A percentile compares a stretch with the other conserved stretches of the same genome.
These are phyloP conservation scores for Penicillium sp. DNA, from an alignment of 2,329 filamentous ascomycete species.

Conservation along the genomic window DNA sequence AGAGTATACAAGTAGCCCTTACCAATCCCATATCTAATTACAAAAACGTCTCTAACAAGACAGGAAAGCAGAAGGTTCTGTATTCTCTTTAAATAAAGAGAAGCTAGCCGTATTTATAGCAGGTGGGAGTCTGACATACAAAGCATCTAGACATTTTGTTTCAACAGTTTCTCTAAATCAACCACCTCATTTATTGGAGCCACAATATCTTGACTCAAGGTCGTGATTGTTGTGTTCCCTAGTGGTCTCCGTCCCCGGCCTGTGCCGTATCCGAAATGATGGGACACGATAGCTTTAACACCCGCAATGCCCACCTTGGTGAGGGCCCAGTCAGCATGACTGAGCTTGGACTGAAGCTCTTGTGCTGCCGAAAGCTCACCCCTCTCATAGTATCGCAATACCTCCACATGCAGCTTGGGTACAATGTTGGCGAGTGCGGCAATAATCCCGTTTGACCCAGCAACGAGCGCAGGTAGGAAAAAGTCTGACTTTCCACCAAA, in stretches of 20 bases:
- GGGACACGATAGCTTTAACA: conserved; percentile 76
- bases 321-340: conserved; percentile 72
- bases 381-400: conserved; percentile 70
- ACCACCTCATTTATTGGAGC: neutral
- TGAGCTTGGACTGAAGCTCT: conserved; percentile 68
- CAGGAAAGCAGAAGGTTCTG: too few species aligned
- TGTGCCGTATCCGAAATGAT: conserved; percentile 69
- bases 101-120: too few species aligned
- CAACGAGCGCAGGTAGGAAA: conserved; percentile 71
- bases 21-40: neutral
- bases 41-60: too few species aligned
- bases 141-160: too few species aligned
- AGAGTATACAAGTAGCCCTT: neutral
- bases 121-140: too few species aligned
- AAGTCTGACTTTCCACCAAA: conserved; percentile 82
- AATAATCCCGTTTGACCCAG: conserved; percentile 75
- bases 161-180: neutral
- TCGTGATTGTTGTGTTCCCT: neutral
- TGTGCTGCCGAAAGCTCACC: conserved; percentile 71
- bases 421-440: conserved; percentile 78
- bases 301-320: conserved; percentile 76
- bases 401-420: conserved; percentile 72
- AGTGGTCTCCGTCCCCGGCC: neutral
- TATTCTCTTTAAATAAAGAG: too few species aligned
- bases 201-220: neutral